These are phyloP conservation scores for Pyrenophora seminiperda DNA, from an alignment of 2,329 filamentous ascomycete genomes.

Conservation along the genomic window DNA sequence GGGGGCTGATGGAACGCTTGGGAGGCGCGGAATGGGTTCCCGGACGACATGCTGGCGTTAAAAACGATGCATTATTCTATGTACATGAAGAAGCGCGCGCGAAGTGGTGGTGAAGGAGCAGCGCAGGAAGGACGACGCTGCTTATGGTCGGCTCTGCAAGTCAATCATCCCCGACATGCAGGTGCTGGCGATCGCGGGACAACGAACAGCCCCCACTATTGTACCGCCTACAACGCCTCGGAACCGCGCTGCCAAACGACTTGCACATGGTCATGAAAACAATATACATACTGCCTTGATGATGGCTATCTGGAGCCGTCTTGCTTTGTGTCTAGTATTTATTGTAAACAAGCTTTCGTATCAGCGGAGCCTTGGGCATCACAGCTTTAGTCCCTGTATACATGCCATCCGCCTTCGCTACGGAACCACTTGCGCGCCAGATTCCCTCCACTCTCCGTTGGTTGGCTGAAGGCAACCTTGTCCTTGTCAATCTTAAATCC, in stretches of 20 bases:
- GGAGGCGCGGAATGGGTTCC: slow-evolving; percentile 49
- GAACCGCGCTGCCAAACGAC: neutral
- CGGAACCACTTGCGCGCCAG: slow-evolving; percentile 65
- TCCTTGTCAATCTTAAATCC: slow-evolving; percentile 61
- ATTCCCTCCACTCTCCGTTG: slow-evolving; percentile 64
- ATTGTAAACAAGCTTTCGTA: too few relatives aligned
- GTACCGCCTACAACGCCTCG: slow-evolving; percentile 12
- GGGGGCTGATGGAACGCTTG: slow-evolving; percentile 32
- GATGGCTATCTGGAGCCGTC: too few relatives aligned
- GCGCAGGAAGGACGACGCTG: slow-evolving; percentile 24
- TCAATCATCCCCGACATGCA: slow-evolving; percentile 25
- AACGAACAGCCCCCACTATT: slow-evolving; percentile 30
- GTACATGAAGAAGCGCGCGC: slow-evolving; percentile 37
- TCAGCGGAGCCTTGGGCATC: neutral
- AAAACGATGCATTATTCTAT: slow-evolving; percentile 49
- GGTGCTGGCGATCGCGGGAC: slow-evolving; percentile 27
- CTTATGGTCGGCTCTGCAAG: slow-evolving; percentile 27
- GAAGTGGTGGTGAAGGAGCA: slow-evolving; percentile 26
- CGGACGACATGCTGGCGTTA: slow-evolving; percentile 47
- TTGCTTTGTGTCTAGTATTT: too few relatives aligned
- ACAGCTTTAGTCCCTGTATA: slow-evolving; percentile 61
- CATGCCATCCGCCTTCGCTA: slow-evolving; percentile 61
- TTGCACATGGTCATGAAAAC: neutral
- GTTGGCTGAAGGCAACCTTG: slow-evolving; percentile 67
- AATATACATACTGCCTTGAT: neutral